phyloP scores from a whole-genome alignment of 2,329 filamentous ascomycete genomes.

The Tolypocladium nubicola region DNA sequence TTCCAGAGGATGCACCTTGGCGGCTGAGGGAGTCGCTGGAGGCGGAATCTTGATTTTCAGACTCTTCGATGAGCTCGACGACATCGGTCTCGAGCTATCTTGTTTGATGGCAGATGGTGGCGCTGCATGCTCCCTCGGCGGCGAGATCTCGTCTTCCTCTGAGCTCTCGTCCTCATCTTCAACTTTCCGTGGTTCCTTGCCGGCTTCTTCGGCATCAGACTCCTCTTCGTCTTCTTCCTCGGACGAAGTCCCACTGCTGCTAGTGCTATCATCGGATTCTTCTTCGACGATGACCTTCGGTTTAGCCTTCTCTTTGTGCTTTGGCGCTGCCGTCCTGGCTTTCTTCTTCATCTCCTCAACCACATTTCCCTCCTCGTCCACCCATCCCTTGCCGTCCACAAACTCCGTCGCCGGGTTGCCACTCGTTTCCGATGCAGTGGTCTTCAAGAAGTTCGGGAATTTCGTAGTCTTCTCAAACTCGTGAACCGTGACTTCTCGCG shows the following conservation, averaged over 20 bases:
- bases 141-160: slow-evolving; percentile 7
- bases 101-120: slow-evolving; percentile 14
- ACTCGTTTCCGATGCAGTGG: slow-evolving; percentile 15
- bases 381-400: slow-evolving; percentile 80
- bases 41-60: slow-evolving; percentile 46
- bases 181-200: slow-evolving; percentile 2
- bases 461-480: slow-evolving; percentile 83
- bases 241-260: slow-evolving; percentile 27
- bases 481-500: slow-evolving; percentile 59
- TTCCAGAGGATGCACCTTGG: slow-evolving; percentile 71
- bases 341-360: slow-evolving; percentile 48
- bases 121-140: slow-evolving; percentile 9
- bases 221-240: slow-evolving; percentile 19
- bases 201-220: slow-evolving; percentile 12
- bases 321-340: slow-evolving; percentile 9
- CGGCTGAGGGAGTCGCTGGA: slow-evolving; percentile 33
- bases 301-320: slow-evolving; percentile 11
- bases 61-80: slow-evolving; percentile 37
- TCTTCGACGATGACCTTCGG: slow-evolving; percentile 10
- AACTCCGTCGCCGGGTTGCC: slow-evolving; percentile 45
- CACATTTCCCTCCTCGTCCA: slow-evolving; percentile 66
- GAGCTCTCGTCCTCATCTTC: slow-evolving; percentile 11
- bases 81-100: slow-evolving; percentile 31
- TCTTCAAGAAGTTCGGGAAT: slow-evolving; percentile 71
- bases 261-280: slow-evolving; percentile 24